These are phyloP conservation scores for Pseudoscleropodium purum DNA, from an alignment of 225 moss, liverwort and hornwort species.

Conservation along the genomic window DNA sequence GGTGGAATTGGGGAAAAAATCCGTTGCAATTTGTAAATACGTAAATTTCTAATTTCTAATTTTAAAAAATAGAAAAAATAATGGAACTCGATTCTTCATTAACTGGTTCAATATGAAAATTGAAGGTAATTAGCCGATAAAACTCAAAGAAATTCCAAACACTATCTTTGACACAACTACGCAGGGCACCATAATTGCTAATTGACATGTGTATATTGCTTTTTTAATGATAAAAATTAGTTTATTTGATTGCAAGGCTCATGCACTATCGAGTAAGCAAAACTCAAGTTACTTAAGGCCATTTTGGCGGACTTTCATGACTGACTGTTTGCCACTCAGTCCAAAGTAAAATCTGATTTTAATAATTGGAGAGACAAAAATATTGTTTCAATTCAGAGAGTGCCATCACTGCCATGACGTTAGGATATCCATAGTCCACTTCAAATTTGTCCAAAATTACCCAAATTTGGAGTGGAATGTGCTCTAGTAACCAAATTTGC, in stretches of 20 bases:
- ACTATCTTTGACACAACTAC: background rate
- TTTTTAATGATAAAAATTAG: too few species aligned
- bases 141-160: too few species aligned
- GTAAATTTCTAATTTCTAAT: too few species aligned
- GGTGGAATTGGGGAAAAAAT: too few species aligned
- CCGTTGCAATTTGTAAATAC: too few species aligned
- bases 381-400: background rate
- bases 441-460: background rate
- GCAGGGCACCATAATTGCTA: background rate
- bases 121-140: too few species aligned
- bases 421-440: background rate
- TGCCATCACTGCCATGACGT: background rate
- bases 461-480: background rate
- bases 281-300: background rate
- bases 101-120: too few species aligned
- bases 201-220: too few species aligned
- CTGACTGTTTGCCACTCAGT: accelerated
- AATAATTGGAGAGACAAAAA: background rate
- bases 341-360: background rate
- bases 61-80: too few species aligned
- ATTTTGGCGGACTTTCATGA: background rate
- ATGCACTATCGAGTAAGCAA: background rate
- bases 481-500: background rate
- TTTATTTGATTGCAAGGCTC: background rate
- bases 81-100: too few species aligned